Conservation (phyloP, 1,284 basidiomycete genomes). For the Austroboletus novae-zelandiae region DNA sequence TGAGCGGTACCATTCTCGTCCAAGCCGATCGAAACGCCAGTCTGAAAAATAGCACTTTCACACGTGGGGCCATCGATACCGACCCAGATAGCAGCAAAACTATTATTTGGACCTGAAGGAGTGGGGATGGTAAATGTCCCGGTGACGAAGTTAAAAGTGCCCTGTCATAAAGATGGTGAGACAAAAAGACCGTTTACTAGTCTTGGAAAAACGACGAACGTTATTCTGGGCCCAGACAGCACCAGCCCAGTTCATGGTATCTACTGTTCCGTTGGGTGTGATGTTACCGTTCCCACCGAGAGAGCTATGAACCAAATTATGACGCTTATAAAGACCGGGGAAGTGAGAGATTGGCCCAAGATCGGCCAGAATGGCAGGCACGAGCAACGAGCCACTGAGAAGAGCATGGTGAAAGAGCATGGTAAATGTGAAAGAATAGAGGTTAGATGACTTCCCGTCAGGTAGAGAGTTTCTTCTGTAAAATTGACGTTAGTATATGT, state of each 20-base stretch:
- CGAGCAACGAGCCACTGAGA: conserved; percentile 2
- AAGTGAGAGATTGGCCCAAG: background rate
- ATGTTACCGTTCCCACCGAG: too few species aligned
- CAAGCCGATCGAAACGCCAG: conserved; percentile 5
- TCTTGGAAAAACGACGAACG: conserved; percentile 4
- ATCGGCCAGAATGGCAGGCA: background rate
- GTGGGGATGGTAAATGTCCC: conserved; percentile 9
- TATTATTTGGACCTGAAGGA: background rate
- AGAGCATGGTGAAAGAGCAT: conserved; percentile 5
- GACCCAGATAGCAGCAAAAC: conserved; percentile 4
- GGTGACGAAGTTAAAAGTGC: conserved; percentile 4
- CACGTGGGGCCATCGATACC: conserved; percentile 13
- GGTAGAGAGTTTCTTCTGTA: too few species aligned
- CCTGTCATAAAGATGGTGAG: conserved; percentile 7
- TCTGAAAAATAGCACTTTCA: background rate
- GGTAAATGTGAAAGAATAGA: background rate
- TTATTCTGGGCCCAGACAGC: background rate
- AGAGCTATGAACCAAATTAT: too few species aligned
- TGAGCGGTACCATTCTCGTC: background rate
- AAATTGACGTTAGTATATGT: too few species aligned
- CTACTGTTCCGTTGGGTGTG: too few species aligned
- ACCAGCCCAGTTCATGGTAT: conserved; percentile 9
- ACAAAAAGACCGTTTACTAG: background rate
- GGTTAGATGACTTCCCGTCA: too few species aligned
- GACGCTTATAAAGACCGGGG: background rate